A percentile compares a stretch with the other conserved stretches of the same genome.
Evolutionary conservation across 192 early-diverging fungal genomes (phyloP).

Genomic region (Chytriomyces hyalinus): DNA sequence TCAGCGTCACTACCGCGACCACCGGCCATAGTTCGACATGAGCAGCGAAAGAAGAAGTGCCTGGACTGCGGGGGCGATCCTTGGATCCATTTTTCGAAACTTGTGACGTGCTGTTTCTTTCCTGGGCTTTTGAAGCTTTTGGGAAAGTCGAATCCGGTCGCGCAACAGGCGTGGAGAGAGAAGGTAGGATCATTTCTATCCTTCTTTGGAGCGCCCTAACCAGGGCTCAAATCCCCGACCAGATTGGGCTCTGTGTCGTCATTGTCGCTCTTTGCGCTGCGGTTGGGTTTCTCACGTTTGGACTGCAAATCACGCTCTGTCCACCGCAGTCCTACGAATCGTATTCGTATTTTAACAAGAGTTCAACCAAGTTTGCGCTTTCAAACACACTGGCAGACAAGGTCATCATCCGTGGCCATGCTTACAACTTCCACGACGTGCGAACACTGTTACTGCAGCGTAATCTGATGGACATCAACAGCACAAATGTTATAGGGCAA

Average conservation of each 20-base stretch:
- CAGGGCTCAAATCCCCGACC: background rate
- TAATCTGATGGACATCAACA: conserved; percentile 30
- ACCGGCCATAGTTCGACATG: background rate
- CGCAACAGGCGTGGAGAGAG: conserved; percentile 63
- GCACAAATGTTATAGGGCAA: conserved; percentile 39
- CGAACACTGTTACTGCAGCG: conserved; percentile 15
- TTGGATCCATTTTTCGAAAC: conserved; percentile 45
- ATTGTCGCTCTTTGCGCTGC: conserved; percentile 75
- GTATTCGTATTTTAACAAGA: conserved; percentile 8
- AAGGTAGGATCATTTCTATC: conserved; percentile 41
- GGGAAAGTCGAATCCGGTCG: conserved; percentile 40
- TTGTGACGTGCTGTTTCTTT: conserved; percentile 52
- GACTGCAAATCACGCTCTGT: conserved; percentile 32
- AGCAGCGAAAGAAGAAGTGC: background rate
- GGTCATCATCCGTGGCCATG: conserved; percentile 37
- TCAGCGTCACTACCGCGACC: background rate
- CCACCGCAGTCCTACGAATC: background rate
- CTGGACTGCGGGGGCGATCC: conserved; percentile 6
- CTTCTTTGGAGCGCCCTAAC: conserved; percentile 38
- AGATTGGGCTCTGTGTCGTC: conserved; percentile 87
- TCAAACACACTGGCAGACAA: conserved; percentile 4
- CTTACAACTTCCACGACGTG: conserved; percentile 44
- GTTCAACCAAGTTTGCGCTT: background rate
- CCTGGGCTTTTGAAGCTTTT: conserved; percentile 20
- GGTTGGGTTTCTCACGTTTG: conserved; percentile 58